Evolutionary conservation across 331 rosid species (phyloP).

Genomic region (Malus hybrid): DNA sequence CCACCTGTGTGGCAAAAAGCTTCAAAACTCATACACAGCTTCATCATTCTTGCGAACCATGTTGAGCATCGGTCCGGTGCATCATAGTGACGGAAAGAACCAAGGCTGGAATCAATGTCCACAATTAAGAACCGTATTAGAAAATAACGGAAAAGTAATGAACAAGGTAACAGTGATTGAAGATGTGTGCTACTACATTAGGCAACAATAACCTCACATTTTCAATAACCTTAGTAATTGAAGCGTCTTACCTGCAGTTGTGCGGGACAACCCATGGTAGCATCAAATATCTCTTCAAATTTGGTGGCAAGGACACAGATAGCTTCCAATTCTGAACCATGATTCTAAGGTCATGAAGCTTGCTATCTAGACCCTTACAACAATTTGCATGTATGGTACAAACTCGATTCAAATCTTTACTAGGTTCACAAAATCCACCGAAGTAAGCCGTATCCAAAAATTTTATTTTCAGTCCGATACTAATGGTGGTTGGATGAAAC

Average conservation of each 20-base stretch:
- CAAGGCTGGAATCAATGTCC: slow-evolving; percentile 45
- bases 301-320: slow-evolving; percentile 64
- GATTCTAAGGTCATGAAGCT: slow-evolving; percentile 78
- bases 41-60: neutral
- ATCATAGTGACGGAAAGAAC: slow-evolving; percentile 33
- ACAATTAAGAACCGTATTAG: slow-evolving; percentile 2
- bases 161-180: slow-evolving; percentile 7
- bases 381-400: slow-evolving; percentile 98
- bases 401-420: slow-evolving; percentile 82
- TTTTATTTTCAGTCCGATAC: slow-evolving; percentile 58
- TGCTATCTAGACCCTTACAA: slow-evolving; percentile 74
- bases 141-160: slow-evolving; percentile 5
- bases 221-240: no score
- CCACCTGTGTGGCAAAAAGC: no score
- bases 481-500: slow-evolving; percentile 44
- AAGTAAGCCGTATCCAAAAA: slow-evolving; percentile 85
- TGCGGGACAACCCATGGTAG: slow-evolving; percentile 86
- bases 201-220: neutral
- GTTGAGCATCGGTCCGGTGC: slow-evolving; percentile 9
- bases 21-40: neutral
- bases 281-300: slow-evolving; percentile 43
- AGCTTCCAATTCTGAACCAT: slow-evolving; percentile 86
- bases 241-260: slow-evolving; percentile 61
- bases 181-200: neutral
- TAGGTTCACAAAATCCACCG: slow-evolving; percentile 96